Evolutionary conservation across 176 grass and related monocot species (phyloP), one percentile per base, ranked within the genome.

Genomic region (Musa beccarii): DNA sequence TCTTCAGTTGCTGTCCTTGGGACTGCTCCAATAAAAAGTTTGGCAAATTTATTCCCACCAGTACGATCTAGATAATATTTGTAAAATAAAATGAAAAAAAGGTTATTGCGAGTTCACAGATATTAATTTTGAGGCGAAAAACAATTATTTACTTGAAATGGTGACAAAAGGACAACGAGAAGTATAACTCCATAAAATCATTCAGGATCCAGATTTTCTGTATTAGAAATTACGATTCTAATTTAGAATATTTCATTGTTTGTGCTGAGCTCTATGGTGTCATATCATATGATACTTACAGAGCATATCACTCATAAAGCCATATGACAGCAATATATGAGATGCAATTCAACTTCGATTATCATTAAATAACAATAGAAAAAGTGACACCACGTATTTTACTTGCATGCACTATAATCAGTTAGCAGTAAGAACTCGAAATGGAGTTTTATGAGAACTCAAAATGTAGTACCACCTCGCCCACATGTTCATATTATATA

Each of bases 11-110:
- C 94, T 80, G 88, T 93, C 57, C 85, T 88, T 17, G 94, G 94
- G 80, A 98, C 94, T 34, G 94, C 93, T 57, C 94, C 94, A 67
- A 98, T 81, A 91, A 98, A 98, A 84, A 98, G 90, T 83, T 98
- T 98, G 23, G 90, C 90, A 84, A 81, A 90, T 29, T 71, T 88
- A 69, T 28, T 89, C 87, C 78, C 89, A 78, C 52, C 83, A 77
- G 83, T 78, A 79, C 85, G 84, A 81, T 91, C 94, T 98, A 76
- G 73, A 84, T 34, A 56, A 82, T 80, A 79, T 68, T 75, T 76
- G 78, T 11, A 75, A 72, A 71, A 69, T 26, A 69, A 68, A 13
- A 8, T 49, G 15, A 59, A 1, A 75, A 21, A 66, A 67, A 54
- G 51, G 8, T 43, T 43, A 43, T 34, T 43, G 34, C 34, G 20